Base-by-base conservation (phyloP, 2,329 filamentous ascomycete species). In the Aspergillus sp. region DNA sequence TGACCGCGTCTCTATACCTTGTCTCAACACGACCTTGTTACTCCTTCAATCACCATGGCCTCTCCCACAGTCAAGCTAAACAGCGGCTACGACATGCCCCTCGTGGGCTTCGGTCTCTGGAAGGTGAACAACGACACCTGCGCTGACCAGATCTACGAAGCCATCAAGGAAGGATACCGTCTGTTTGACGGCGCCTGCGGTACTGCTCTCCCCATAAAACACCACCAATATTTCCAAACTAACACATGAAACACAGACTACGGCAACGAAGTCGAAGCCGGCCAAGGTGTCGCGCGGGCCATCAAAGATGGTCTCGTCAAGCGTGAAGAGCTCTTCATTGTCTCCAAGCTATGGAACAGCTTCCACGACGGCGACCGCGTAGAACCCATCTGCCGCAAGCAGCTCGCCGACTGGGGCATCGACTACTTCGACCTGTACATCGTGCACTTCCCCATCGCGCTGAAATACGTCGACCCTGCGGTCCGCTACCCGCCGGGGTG, bases 401-500 rank as follows among this genome's bases (percentile, higher is more conserved):
- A 93, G 80, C 87, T 93, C 63, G 85, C 87, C 67, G 90, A 94
- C 82, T 94, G 91, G 87, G 88, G 89, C 64, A 76, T 96, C 63
- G 91, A 93, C 72, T 96, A 96, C 83, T 93, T 96, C 77, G 92
- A 96, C 77, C 86, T 96, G 67, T 96, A 89, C 85, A 83, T 94
- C 70, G 87, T 96, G 71, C 92, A 96, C 83, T 96, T 95, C 85
- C 92, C 92, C 66, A 87, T 95, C 65, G 86, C 92, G 43, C 84
- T 96, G 69, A 90, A 92, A 81, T 96, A 91, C 78, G 89, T 96
- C 70, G 90, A 92, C 80, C 92, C 91, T 41, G 80, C 82, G 15
- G 88, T 89, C 61, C 88, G 89, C 74, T 93, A 94, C 82, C 91
- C 91, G 21, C 91, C 91, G 45, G 87, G 89, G 70, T 94, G 91